A percentile compares a stretch with the other conserved stretches of the same genome.
These are phyloP conservation scores for Penicillium angulare DNA, from an alignment of 495 filamentous ascomycete species.

Conservation along the genomic window DNA sequence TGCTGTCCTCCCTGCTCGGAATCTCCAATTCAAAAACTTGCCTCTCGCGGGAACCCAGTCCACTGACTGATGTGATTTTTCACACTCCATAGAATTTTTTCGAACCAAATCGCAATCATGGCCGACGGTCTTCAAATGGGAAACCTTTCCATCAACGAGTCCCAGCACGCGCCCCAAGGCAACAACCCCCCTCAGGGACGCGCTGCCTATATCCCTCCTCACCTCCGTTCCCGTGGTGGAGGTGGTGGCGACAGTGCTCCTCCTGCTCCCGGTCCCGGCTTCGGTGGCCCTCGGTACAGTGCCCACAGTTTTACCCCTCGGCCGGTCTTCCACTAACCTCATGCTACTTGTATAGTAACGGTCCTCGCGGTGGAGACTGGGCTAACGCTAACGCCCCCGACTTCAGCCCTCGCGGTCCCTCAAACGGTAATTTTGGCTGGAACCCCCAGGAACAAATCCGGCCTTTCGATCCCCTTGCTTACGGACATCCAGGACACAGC, in stretches of 20 bases:
- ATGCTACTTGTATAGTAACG: constrained; percentile 19
- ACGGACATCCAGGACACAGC: constrained; percentile 60
- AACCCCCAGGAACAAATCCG: constrained; percentile 35
- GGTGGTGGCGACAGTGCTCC: constrained; percentile 42
- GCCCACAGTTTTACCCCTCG: constrained; percentile 1
- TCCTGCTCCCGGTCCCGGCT: constrained; percentile 29
- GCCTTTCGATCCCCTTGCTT: constrained; percentile 64
- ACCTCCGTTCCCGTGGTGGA: constrained; percentile 66
- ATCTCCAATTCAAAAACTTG: neutral
- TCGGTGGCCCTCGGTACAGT: constrained; percentile 41
- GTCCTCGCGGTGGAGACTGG: constrained; percentile 67
- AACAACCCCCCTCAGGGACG: constrained; percentile 47
- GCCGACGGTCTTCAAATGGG: constrained; percentile 94
- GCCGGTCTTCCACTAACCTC: neutral
- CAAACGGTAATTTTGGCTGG: constrained; percentile 46
- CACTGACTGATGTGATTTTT: constrained; percentile 10
- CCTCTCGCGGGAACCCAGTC: constrained; percentile 9
- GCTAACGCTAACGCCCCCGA: constrained; percentile 63
- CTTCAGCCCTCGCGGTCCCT: constrained; percentile 60
- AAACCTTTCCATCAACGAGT: constrained; percentile 73
- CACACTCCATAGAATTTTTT: constrained; percentile 3
- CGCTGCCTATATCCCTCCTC: constrained; percentile 92
- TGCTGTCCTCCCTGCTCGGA: neutral
- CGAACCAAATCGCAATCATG: constrained; percentile 59
- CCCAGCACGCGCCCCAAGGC: constrained; percentile 60